Evolutionary conservation across 1,139 yeast species (phyloP).

Genomic region (Groenewaldozyma sp.): DNA sequence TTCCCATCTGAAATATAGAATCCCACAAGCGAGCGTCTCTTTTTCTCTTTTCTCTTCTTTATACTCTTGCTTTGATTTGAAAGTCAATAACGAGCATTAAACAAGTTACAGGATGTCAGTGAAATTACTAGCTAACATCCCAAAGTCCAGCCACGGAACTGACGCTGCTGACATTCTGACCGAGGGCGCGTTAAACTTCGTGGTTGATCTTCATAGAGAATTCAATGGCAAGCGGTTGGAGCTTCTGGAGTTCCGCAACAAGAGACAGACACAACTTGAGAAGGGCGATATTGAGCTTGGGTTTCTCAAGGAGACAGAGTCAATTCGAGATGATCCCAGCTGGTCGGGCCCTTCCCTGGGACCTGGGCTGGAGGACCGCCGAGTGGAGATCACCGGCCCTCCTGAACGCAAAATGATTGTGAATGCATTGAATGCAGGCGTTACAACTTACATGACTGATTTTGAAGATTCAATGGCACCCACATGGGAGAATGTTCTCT

Average conservation of each 20-base stretch:
- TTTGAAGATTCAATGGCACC: slow-evolving; percentile 72
- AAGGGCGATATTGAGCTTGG: slow-evolving; percentile 53
- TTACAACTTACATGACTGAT: slow-evolving; percentile 68
- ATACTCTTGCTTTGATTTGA: neutral
- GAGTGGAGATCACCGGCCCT: slow-evolving; percentile 88
- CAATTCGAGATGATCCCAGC: slow-evolving; percentile 59
- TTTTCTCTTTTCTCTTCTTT: neutral
- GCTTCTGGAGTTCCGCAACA: slow-evolving; percentile 50
- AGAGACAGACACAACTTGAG: slow-evolving; percentile 52
- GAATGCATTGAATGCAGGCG: slow-evolving; percentile 59
- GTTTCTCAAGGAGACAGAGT: slow-evolving; percentile 57
- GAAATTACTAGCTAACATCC: slow-evolving; percentile 4
- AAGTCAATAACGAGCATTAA: neutral
- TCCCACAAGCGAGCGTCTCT: too few species aligned
- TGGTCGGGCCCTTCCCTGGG: slow-evolving; percentile 75
- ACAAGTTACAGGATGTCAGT: slow-evolving; percentile 5
- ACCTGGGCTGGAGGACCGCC: slow-evolving; percentile 62
- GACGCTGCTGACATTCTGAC: slow-evolving; percentile 38
- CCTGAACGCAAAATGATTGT: slow-evolving; percentile 67
- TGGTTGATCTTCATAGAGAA: slow-evolving; percentile 62
- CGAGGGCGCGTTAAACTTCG: slow-evolving; percentile 57
- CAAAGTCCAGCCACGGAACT: slow-evolving; percentile 6
- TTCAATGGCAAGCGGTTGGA: slow-evolving; percentile 52
- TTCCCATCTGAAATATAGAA: too few species aligned
- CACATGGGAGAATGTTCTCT: slow-evolving; percentile 73